Base-by-base conservation (phyloP, 768 basidiomycete genomes). In the Boletus tomentosulus region DNA sequence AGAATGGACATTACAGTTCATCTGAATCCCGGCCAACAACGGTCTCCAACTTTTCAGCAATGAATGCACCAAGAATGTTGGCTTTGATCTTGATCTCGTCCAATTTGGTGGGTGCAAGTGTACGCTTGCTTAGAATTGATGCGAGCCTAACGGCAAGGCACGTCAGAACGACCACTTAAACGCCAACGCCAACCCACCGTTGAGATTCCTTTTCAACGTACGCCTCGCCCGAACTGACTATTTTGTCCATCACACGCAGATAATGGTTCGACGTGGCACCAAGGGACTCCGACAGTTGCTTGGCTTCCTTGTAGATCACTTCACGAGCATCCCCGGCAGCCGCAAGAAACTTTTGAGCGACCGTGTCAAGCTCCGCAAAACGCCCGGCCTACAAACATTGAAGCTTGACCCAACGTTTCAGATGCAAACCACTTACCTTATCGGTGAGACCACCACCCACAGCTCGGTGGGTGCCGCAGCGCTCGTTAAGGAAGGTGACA, bases 81-180 rank as follows among this genome's bases (percentile, higher is more conserved):
- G 83, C 79, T 76, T 96, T 98, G 68, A 89, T 80, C 72, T 91
- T 89, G 66, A 98, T 85, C 74, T 98, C 93, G 66, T 99, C 97
- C 41, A 94, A 73, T 74, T 98, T 98, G 39, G 77, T 71, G 0
- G 81, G 77, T 8, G 87, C 77, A 41, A 98, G 75, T n/a, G 76
- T 84, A 46, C 86, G 85, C 71, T 94, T 96, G 62, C 75, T 72
- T 54, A 95, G 78, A 63, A 96, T 89, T 56, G 81, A 81, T 54
- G 76, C 77, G 57, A 93, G 75, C n/a, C 92, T 92, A 60, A 8
- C 51, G 52, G 45, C 6, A 31, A 39, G 15, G 57, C 53, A 48
- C 42, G 15, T 62, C 38, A 51, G 56, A 22, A 38, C 31, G 31
- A 51, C 30, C 37, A 54, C 44, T 50, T 41, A n/a, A 3, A n/a